A percentile compares a stretch with the other conserved stretches of the same genome.
These are phyloP conservation scores for Metrosideros polymorpha DNA, from an alignment of 441 rosid species.

Conservation along the genomic window DNA sequence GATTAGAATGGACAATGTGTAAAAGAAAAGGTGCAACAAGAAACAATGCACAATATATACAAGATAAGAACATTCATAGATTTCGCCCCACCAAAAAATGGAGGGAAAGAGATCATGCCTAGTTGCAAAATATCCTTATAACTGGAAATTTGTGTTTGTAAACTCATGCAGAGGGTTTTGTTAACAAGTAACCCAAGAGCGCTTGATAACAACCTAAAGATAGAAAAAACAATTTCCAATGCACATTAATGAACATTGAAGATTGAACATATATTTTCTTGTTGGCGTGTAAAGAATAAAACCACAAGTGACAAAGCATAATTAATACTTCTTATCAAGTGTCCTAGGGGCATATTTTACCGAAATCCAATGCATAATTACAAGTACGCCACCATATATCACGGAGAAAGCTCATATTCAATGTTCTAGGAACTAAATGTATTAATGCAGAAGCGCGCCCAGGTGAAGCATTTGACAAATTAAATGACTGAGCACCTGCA, in stretches of 20 bases:
- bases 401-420: not conserved
- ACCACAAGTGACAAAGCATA: not conserved
- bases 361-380: not conserved
- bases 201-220: not conserved
- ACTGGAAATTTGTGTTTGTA: not conserved
- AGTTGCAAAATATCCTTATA: not conserved
- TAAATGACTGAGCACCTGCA: slow-evolving; percentile 41
- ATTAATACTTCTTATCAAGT: not conserved
- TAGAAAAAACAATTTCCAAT: not conserved
- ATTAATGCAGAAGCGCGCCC: not conserved
- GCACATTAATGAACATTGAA: not conserved
- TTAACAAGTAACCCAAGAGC: not conserved
- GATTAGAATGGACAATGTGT: not conserved
- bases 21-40: not conserved
- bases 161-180: not conserved
- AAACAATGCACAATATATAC: not conserved
- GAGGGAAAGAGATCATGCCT: not conserved
- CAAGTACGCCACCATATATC: not conserved
- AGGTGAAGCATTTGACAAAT: not conserved
- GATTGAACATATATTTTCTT: not conserved
- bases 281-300: not conserved
- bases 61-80: not conserved
- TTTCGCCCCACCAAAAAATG: not conserved
- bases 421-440: not conserved
- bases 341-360: not conserved